Evolutionary conservation across 345 rosid species (phyloP), one percentile per base, ranked within the genome.

Genomic region (Brassica juncea): DNA sequence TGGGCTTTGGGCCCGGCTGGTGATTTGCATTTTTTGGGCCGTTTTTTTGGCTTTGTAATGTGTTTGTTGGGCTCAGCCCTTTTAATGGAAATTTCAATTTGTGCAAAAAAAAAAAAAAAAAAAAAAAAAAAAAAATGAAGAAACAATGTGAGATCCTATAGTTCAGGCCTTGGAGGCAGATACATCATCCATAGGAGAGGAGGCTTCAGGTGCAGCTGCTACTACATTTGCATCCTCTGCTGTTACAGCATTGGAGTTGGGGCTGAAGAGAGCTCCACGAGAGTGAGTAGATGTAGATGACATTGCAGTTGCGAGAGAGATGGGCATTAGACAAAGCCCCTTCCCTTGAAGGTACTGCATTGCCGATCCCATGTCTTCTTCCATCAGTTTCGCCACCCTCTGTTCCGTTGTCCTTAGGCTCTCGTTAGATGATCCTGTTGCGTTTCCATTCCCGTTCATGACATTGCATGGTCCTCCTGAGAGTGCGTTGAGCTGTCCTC

Each of bases 331-430:
- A 75, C 99, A 93, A 4, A 95, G 96, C 2, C 99, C 99, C 70
- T 95, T 95, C 64, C 97, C 98, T 78, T 95, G 99, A 34, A 95
- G 84, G 37, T 93, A 95, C 82, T 93, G 98, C 99, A 95, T 95
- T 77, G 99, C 99, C 15, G 98, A 87, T 8, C 98, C 98, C 99
- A 93, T 95, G 74, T 95, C 99, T 80, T 95, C 97, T 59, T 95
- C 98, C 97, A 95, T 91, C 21, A 95, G 85, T 86, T 89, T 95
- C 0, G 94, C 98, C 57, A 95, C 99, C 69, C 94, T 96, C 65
- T 90, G 89, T 78, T 93, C 99, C 72, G 97, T 87, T 79, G 87
- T 80, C 57, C 91, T 86, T n/a, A 92, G 37, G 80, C 85, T 84
- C 80, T 86, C 92, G 59, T 85, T 85, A 1, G 84, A 19, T 31